These are phyloP conservation scores for Leccinum uliginosum DNA, from an alignment of 768 basidiomycete species.

Conservation along the genomic window DNA sequence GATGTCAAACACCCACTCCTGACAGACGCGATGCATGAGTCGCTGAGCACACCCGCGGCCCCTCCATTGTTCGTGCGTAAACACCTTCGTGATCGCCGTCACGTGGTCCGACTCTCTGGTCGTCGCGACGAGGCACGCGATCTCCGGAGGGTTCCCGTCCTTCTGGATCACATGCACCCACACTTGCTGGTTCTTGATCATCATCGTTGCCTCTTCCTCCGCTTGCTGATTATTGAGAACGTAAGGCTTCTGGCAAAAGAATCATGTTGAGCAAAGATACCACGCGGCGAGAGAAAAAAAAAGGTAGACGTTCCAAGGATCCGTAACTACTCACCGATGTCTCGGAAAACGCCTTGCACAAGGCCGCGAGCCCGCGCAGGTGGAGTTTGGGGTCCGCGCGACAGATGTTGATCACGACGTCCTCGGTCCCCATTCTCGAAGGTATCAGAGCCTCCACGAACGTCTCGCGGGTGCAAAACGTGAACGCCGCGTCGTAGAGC, in stretches of 20 bases:
- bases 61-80: conserved; percentile 51
- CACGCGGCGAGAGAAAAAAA: neutral
- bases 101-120: conserved; percentile 55
- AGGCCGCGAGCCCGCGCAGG: conserved; percentile 31
- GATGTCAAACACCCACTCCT: conserved; percentile 37
- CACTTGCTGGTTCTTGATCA: conserved; percentile 45
- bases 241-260: conserved; percentile 50
- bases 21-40: conserved; percentile 55
- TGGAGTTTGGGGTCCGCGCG: conserved; percentile 31
- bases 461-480: conserved; percentile 47
- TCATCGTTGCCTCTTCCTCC: conserved; percentile 42
- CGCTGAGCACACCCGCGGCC: conserved; percentile 54
- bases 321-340: conserved; percentile 49
- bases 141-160: conserved; percentile 25
- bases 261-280: neutral
- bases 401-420: conserved; percentile 28
- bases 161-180: conserved; percentile 55
- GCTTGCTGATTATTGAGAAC: conserved; percentile 41
- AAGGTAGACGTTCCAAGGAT: neutral
- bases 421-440: neutral
- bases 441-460: conserved; percentile 18
- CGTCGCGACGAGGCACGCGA: conserved; percentile 68
- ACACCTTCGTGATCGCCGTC: conserved; percentile 71
- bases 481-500: conserved; percentile 62
- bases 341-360: conserved; percentile 54